Evolutionary conservation across 148 eudicot species (phyloP).

Genomic region (Euryodendron excelsum): DNA sequence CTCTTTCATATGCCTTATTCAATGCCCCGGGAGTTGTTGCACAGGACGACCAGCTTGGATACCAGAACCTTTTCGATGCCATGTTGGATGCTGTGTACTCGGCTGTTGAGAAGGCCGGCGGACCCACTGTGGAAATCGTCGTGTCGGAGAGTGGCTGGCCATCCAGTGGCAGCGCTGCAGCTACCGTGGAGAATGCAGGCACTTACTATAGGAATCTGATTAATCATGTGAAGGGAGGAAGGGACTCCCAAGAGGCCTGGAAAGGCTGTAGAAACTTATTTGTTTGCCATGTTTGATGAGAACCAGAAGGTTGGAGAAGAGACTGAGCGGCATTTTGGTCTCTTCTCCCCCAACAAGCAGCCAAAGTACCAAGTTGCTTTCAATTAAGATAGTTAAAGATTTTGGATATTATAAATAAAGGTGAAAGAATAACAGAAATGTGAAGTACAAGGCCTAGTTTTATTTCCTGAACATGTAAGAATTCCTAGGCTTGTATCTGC

Average conservation of each 20-base stretch:
- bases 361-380: constrained; percentile 13
- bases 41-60: constrained; percentile 12
- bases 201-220: constrained; percentile 33
- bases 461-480: background rate
- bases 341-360: constrained; percentile 16
- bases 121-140: constrained; percentile 20
- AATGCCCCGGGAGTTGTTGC: constrained; percentile 14
- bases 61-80: no score
- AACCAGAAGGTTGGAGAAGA: constrained; percentile 7
- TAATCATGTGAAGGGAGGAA: constrained; percentile 24
- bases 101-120: constrained; percentile 30
- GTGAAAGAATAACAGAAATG: background rate
- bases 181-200: constrained; percentile 22
- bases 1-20: constrained; percentile 36
- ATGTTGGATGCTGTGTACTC: constrained; percentile 40
- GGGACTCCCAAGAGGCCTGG: constrained; percentile 36
- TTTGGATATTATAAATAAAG: background rate
- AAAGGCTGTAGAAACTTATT: constrained; percentile 27
- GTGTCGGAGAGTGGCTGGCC: constrained; percentile 53
- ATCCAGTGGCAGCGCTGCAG: constrained; percentile 11
- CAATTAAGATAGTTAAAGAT: background rate
- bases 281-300: constrained; percentile 30
- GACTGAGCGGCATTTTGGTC: constrained; percentile 26
- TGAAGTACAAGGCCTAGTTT: background rate
- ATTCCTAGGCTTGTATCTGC: background rate